Conservation (phyloP, 352 stramenopile species). For the Pythium grandisporangium region DNA sequence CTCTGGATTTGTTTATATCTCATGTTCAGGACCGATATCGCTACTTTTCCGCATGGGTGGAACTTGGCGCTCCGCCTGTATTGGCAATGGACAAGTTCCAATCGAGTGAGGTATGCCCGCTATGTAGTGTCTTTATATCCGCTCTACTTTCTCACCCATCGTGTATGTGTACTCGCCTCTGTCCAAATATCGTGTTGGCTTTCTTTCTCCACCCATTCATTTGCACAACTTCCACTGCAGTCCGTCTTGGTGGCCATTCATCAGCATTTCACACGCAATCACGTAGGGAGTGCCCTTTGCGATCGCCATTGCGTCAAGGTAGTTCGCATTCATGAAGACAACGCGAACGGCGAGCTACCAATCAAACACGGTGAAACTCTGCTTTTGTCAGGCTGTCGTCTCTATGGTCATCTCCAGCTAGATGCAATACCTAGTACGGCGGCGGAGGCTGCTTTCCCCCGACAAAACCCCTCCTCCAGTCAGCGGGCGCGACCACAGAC, state of each 20-base stretch:
- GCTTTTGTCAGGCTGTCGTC: conserved; percentile 8
- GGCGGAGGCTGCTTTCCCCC: no score
- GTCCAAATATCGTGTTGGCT: no score
- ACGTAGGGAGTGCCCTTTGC: conserved; percentile 26
- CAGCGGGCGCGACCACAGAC: no score
- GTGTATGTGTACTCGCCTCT: no score
- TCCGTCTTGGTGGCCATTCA: conserved; percentile 38
- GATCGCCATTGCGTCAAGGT: conserved; percentile 23
- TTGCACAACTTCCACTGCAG: conserved; percentile 9
- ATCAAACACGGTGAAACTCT: conserved; percentile 5
- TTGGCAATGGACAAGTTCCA: conserved; percentile 35
- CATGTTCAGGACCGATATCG: conserved; percentile 23
- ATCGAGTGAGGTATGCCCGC: conserved; percentile 14
- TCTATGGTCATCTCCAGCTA: conserved; percentile 9
- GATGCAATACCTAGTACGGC: no score
- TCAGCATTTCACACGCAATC: conserved; percentile 44
- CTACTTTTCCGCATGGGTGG: conserved; percentile 24
- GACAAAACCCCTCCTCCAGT: no score
- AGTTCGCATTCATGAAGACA: conserved; percentile 31
- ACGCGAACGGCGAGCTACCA: conserved; percentile 1
- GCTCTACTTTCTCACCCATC: no score
- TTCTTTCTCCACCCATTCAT: no score
- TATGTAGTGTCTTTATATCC: not conserved
- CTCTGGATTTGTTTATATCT: conserved; percentile 23
- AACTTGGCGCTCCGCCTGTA: conserved; percentile 12